Percentiles rank a stretch among this genome's conserved stretches.
phyloP scores from a whole-genome alignment of 495 filamentous ascomycete genomes.

The Penicillium daleae region DNA sequence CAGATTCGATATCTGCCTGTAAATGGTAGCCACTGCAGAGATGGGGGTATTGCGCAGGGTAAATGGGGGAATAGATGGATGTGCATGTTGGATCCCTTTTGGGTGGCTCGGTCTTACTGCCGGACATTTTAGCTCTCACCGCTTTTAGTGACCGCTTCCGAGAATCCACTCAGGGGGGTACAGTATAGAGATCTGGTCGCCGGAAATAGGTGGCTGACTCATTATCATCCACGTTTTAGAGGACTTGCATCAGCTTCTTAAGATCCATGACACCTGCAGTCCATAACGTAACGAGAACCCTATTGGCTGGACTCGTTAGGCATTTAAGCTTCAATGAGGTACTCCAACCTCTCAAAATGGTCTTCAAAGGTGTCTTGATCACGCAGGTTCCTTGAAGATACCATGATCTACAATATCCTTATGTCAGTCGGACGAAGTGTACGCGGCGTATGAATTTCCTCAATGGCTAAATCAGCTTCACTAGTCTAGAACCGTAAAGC shows the following conservation, averaged over 20 bases:
- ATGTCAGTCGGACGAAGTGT: too few species aligned
- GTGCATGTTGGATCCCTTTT: conserved; percentile 35
- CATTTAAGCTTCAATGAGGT: neutral
- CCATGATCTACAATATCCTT: neutral
- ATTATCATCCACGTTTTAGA: conserved; percentile 11
- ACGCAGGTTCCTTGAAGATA: too few species aligned
- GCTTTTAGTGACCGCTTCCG: conserved; percentile 14
- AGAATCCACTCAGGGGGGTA: neutral
- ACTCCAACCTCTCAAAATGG: neutral
- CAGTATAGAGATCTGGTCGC: neutral
- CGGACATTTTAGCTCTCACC: conserved; percentile 20
- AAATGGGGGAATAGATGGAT: conserved; percentile 25
- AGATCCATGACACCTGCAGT: conserved; percentile 1
- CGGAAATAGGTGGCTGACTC: conserved; percentile 10
- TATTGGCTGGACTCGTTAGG: neutral
- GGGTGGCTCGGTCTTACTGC: conserved; percentile 28
- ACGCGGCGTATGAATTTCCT: too few species aligned
- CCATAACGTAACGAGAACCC: neutral
- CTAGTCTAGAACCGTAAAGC: too few species aligned
- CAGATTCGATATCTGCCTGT: neutral
- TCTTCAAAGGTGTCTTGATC: neutral
- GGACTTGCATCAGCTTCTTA: neutral
- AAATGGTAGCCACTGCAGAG: neutral
- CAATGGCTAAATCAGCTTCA: too few species aligned
- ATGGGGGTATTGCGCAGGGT: conserved; percentile 7